These are phyloP conservation scores for Aureobasidium melanogenum DNA, from an alignment of 2,329 filamentous ascomycete genomes.

Conservation along the genomic window DNA sequence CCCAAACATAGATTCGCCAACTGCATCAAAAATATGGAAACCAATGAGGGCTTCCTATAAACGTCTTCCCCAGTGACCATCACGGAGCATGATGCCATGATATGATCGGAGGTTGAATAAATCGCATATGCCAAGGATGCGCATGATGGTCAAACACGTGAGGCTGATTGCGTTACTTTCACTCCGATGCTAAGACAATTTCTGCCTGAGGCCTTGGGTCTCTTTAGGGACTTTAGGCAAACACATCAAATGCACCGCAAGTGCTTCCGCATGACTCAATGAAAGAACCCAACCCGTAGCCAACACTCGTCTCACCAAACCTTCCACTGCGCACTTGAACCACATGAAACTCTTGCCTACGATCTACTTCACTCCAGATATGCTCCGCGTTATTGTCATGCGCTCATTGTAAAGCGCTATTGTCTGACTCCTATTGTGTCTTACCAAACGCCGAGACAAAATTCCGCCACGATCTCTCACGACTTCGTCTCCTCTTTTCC, in stretches of 20 bases:
- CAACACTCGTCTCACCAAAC: background rate
- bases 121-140: background rate
- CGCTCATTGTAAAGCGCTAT: background rate
- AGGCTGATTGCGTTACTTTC: background rate
- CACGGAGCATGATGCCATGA: too few species aligned
- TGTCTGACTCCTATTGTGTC: background rate
- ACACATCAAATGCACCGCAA: background rate
- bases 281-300: background rate
- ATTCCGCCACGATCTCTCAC: background rate
- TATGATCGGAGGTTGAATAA: background rate
- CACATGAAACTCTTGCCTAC: background rate
- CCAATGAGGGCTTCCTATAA: background rate
- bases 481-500: background rate
- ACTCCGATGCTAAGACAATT: background rate
- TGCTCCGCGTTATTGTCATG: background rate
- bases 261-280: background rate
- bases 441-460: background rate
- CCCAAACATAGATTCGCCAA: constrained; percentile 13
- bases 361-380: background rate
- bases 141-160: background rate
- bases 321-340: background rate
- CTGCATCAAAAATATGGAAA: constrained; percentile 23
- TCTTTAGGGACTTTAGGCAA: background rate
- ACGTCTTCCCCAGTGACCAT: too few species aligned
- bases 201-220: background rate